These are phyloP conservation scores for Apiospora aurea DNA, from an alignment of 2,329 filamentous ascomycete genomes.

Conservation along the genomic window DNA sequence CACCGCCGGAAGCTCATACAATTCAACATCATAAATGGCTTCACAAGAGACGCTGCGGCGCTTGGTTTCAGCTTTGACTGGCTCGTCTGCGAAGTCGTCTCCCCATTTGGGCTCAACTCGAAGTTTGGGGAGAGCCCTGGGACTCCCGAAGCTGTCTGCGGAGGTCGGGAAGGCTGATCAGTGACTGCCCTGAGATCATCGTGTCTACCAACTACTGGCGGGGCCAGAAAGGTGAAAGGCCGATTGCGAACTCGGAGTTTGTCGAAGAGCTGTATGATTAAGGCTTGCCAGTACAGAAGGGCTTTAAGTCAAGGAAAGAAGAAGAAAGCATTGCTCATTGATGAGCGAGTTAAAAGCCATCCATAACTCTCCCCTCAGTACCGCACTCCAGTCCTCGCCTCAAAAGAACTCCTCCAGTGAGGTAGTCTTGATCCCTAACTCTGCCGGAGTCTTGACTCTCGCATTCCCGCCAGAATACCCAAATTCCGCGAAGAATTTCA, in stretches of 20 bases:
- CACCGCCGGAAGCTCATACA: slow-evolving; percentile 25
- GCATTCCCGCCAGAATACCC: slow-evolving; percentile 23
- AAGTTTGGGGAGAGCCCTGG: slow-evolving; percentile 27
- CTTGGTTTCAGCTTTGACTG: slow-evolving; percentile 24
- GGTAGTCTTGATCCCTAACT: slow-evolving; percentile 20
- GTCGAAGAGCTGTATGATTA: not conserved
- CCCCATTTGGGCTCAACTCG: not conserved
- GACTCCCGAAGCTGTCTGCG: slow-evolving; percentile 49
- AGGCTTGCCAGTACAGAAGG: too few relatives aligned
- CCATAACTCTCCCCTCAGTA: not conserved
- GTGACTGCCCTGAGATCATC: slow-evolving; percentile 47
- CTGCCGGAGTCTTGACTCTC: slow-evolving; percentile 21
- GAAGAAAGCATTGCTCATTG: too few relatives aligned
- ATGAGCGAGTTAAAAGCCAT: too few relatives aligned
- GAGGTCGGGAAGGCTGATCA: slow-evolving; percentile 53
- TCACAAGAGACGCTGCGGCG: slow-evolving; percentile 24
- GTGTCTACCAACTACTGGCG: slow-evolving; percentile 48
- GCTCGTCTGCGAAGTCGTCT: slow-evolving; percentile 20
- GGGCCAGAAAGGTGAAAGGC: not conserved
- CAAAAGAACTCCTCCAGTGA: slow-evolving; percentile 21
- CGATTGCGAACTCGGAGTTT: not conserved
- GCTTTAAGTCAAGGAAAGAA: too few relatives aligned
- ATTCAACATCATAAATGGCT: slow-evolving; percentile 27
- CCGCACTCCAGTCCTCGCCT: slow-evolving; percentile 23
- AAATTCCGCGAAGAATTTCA: slow-evolving; percentile 22